Conservation (phyloP, 129 eudicot genomes). For the Chrysanthemum seticuspe region DNA sequence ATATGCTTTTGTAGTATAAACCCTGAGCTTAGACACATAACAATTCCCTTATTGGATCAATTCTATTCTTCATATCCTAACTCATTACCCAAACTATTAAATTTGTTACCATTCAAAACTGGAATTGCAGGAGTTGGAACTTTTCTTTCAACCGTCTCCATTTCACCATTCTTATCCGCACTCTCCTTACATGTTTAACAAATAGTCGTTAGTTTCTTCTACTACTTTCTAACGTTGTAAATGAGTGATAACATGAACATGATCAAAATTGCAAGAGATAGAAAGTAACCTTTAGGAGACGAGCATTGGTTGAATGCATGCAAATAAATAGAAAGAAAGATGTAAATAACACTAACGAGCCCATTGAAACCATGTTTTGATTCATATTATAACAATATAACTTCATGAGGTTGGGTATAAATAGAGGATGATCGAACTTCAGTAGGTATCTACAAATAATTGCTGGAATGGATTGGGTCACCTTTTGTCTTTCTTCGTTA, state of each 20-base stretch:
- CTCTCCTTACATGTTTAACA: slow-evolving; percentile 10
- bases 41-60: too few species aligned
- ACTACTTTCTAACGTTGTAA: too few species aligned
- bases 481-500: too few species aligned
- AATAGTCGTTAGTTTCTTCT: not conserved
- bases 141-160: not conserved
- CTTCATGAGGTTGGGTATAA: not conserved
- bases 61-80: too few species aligned
- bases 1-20: too few species aligned
- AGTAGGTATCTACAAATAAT: too few species aligned
- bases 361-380: not conserved
- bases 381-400: not conserved
- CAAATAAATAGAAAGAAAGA: slow-evolving; percentile 18
- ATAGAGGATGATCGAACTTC: too few species aligned
- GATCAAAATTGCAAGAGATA: not conserved
- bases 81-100: too few species aligned
- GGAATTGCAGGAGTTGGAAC: not conserved
- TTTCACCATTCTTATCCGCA: not conserved
- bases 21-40: too few species aligned
- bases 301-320: slow-evolving; percentile 47
- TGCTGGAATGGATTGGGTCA: too few species aligned
- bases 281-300: slow-evolving; percentile 30
- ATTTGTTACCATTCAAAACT: not conserved
- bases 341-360: not conserved
- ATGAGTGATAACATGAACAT: not conserved